Percentiles rank a stretch among this genome's conserved stretches.
Evolutionary conservation across 2,329 filamentous ascomycete species (phyloP).

Genomic region (Neurospora sp.): DNA sequence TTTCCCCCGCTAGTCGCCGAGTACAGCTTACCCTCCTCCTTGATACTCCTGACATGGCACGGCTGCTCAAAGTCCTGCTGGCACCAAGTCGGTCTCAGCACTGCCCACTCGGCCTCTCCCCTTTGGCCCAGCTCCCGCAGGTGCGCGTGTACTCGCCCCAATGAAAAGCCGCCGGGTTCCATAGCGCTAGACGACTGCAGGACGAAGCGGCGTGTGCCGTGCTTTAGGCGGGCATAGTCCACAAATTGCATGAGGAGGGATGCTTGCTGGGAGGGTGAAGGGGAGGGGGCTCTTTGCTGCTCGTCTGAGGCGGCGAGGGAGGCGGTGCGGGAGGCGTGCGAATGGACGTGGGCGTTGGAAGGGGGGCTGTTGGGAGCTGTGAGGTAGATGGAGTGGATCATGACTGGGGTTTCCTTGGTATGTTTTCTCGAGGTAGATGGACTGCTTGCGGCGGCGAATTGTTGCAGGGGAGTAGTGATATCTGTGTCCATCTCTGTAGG

Average conservation of each 20-base stretch:
- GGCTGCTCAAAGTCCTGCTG: conserved; percentile 28
- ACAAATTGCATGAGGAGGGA: conserved; percentile 31
- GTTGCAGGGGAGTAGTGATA: not conserved
- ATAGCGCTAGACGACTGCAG: conserved; percentile 30
- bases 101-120: conserved; percentile 30
- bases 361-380: conserved; percentile 20
- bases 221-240: conserved; percentile 25
- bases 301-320: not conserved
- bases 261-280: conserved; percentile 3
- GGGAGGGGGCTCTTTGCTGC: not conserved
- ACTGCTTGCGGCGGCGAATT: not conserved
- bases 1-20: conserved; percentile 33
- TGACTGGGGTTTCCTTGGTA: not conserved
- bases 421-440: not conserved
- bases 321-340: not conserved
- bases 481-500: not conserved
- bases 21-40: conserved; percentile 29
- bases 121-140: conserved; percentile 25
- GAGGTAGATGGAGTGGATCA: conserved; percentile 31
- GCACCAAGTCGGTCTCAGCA: conserved; percentile 39
- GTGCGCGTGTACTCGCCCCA: conserved; percentile 29
- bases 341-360: not conserved
- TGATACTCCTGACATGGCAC: conserved; percentile 22
- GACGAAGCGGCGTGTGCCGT: conserved; percentile 33
- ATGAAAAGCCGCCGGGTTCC: conserved; percentile 25